phyloP scores from a whole-genome alignment of 257 asterid genomes.

The Solanum raphanifolium region DNA sequence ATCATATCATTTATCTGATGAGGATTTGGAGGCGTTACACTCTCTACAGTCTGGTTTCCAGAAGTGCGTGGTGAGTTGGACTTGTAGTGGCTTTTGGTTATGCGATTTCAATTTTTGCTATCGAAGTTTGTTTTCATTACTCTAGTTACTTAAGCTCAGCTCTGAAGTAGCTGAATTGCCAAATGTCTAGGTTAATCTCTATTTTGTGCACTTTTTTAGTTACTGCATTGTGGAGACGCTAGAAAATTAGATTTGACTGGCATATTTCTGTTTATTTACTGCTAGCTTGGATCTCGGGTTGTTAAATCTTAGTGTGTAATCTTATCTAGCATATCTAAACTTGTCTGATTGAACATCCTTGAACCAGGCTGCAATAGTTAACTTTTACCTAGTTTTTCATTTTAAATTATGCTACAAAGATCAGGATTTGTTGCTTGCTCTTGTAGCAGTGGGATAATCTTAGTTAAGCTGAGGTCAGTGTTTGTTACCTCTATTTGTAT shows the following conservation, averaged over 20 bases:
- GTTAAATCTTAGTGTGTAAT: not conserved
- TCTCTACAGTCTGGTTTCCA: slow-evolving; percentile 49
- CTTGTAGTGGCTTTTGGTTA: not conserved
- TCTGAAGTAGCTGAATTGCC: not conserved
- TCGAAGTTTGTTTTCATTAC: not conserved
- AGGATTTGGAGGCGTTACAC: slow-evolving; percentile 60
- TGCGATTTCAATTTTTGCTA: not conserved
- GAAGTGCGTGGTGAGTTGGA: slow-evolving; percentile 74
- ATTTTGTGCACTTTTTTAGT: not conserved
- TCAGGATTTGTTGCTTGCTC: not conserved
- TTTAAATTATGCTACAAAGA: not conserved
- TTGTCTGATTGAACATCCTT: not conserved
- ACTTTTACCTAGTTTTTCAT: not conserved
- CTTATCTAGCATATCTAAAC: not conserved
- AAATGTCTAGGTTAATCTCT: not conserved
- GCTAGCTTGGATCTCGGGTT: not conserved
- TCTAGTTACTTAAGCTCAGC: not conserved
- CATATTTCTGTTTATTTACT: not conserved
- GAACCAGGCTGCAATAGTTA: not conserved
- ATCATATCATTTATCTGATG: slow-evolving; percentile 28
- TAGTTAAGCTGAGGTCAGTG: not conserved
- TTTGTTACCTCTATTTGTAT: not conserved
- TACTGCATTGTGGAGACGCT: not conserved
- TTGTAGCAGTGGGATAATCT: not conserved
- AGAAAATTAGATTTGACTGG: not conserved